Evolutionary conservation across 495 filamentous ascomycete genomes (phyloP), one percentile per base, ranked within the genome.

Genomic region (Penicillium steckii): DNA sequence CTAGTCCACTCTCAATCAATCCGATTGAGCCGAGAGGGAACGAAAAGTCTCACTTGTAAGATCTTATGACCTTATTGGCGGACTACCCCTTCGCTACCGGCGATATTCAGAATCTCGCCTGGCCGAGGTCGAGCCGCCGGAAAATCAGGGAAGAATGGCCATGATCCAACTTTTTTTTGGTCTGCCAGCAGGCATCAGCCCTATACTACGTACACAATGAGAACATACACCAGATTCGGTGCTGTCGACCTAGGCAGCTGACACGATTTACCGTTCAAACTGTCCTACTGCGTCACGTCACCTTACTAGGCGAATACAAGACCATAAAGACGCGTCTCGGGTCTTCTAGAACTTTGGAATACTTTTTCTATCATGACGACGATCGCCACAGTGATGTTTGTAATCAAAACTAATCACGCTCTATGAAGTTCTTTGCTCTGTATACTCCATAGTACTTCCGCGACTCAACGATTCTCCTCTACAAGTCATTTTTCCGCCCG

Each of bases 1-100:
- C n/a, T 29, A 5, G 12, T 12, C 27, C 27, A 12, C 5, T 29
- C 27, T 29, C 27, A 29, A 43, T 17, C 9, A 32, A 21, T 30
- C 24, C 26, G 44, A 32, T 22, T 8, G 1, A 15, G 19, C 38
- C 19, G 38, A 40, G 37, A 23, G 10, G 18, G 13, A 41, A 10
- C 8, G 1, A 23, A 3, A 21, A 22, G 10, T 7, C 27, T 33
- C 44, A 29, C 26, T 4, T 19, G 17, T 27, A 15, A 47, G 44
- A 47, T 32, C 27, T 5, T 26, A n/a, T n/a, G n/a, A n/a, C 29
- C 18, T 47, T 33, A 47, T 47, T 47, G 44, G 44, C 19, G 19
- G 19, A 23, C 18, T 9, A 7, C 2, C 18, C n/a, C 38, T 41
- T 41, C 38, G 38, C 38, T 41, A 41, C 38, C 38, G 23, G 18